phyloP scores from a whole-genome alignment of 352 stramenopile species.

The Globisporangium cystogenes region DNA sequence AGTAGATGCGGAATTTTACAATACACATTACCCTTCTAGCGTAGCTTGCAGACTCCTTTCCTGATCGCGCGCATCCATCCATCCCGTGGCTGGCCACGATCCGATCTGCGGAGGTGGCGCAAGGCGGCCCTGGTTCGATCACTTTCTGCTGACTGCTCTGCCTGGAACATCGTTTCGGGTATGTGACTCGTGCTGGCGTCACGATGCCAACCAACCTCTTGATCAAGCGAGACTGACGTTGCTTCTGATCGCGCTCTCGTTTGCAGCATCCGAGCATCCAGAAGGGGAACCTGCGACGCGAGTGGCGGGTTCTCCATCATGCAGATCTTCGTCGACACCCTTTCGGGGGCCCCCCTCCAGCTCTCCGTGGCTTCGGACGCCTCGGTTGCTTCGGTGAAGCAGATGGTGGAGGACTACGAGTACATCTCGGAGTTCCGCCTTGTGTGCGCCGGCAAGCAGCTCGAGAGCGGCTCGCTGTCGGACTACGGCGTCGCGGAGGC shows the following conservation, averaged over 20 bases:
- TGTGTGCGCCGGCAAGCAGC: conserved; percentile 78
- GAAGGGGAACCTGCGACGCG: conserved; percentile 42
- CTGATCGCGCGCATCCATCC: no score
- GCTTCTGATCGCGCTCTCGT: background rate
- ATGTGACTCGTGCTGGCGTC: no score
- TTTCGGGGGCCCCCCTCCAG: conserved; percentile 78
- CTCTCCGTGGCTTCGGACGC: conserved; percentile 78
- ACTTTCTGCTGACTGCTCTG: conserved; percentile 93
- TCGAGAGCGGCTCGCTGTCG: conserved; percentile 82
- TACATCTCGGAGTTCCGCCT: conserved; percentile 94
- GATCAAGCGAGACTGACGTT: no score
- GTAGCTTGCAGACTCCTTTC: no score
- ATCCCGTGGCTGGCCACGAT: no score
- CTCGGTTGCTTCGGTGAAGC: conserved; percentile 90
- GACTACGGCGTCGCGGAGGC: conserved; percentile 91
- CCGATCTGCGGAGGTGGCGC: no score
- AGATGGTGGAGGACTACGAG: conserved; percentile 93
- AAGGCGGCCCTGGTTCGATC: no score
- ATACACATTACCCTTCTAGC: no score
- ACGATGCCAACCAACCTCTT: no score
- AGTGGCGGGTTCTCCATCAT: conserved; percentile 58
- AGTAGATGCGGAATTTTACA: no score
- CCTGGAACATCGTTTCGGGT: conserved; percentile 75
- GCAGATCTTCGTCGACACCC: conserved; percentile 94
- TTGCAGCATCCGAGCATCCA: conserved; percentile 90